A percentile compares a stretch with the other conserved stretches of the same genome.
Evolutionary conservation across 169 alveolate genomes (phyloP).

Genomic region (Babesia caballi): DNA sequence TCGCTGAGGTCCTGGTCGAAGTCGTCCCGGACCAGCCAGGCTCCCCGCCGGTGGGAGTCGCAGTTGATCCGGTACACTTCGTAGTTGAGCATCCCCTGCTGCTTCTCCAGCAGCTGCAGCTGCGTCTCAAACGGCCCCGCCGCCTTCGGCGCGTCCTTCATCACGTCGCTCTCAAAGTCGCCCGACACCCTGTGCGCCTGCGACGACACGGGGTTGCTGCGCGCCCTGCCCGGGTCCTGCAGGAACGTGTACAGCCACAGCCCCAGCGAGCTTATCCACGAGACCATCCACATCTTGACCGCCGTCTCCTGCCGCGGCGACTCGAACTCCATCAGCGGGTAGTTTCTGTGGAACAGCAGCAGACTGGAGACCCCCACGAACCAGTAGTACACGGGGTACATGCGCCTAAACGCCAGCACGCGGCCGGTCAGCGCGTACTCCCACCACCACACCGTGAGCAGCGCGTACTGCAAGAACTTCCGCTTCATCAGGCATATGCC

Average conservation of each 20-base stretch:
- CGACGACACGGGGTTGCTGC: slow-evolving; percentile 14
- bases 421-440: slow-evolving; percentile 47
- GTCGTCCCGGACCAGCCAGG: slow-evolving; percentile 52
- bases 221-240: slow-evolving; percentile 66
- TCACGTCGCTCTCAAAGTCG: slow-evolving; percentile 57
- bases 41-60: slow-evolving; percentile 23
- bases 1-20: slow-evolving; percentile 31
- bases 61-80: slow-evolving; percentile 49
- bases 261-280: slow-evolving; percentile 33
- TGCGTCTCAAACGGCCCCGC: slow-evolving; percentile 58
- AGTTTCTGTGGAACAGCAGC: slow-evolving; percentile 18
- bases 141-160: slow-evolving; percentile 37
- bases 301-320: not conserved
- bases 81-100: slow-evolving; percentile 57
- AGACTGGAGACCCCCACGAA: slow-evolving; percentile 22
- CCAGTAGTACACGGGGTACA: slow-evolving; percentile 62
- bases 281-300: slow-evolving; percentile 39
- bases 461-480: slow-evolving; percentile 28
- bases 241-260: slow-evolving; percentile 56
- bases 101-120: slow-evolving; percentile 36
- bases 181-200: slow-evolving; percentile 23
- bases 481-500: slow-evolving; percentile 57
- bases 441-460: slow-evolving; percentile 51
- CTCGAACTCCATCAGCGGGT: not conserved
- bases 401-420: slow-evolving; percentile 26